Evolutionary conservation across 495 filamentous ascomycete species (phyloP).

Genomic region (Podospora sp.): DNA sequence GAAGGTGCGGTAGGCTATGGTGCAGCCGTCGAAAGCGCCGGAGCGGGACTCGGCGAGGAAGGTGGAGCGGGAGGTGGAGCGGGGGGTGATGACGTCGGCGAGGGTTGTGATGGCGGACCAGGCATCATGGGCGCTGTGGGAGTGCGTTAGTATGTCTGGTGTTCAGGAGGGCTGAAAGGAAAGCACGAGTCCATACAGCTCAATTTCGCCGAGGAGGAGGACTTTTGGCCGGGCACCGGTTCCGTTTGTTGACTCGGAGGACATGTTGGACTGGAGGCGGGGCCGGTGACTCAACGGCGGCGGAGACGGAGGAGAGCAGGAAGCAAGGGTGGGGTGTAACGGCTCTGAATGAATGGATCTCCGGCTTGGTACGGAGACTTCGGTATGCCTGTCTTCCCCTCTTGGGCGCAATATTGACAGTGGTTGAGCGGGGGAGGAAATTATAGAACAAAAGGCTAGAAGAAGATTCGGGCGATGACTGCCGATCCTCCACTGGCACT

Average conservation of each 20-base stretch:
- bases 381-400: background rate
- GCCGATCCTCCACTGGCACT: background rate
- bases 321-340: background rate
- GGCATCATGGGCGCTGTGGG: conserved; percentile 33
- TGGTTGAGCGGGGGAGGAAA: background rate
- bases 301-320: background rate
- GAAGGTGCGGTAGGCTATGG: conserved; percentile 79
- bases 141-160: background rate
- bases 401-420: background rate
- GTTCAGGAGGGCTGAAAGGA: background rate
- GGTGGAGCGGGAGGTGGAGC: conserved; percentile 34
- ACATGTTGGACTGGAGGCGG: background rate
- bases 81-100: conserved; percentile 35
- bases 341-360: background rate
- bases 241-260: background rate
- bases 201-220: conserved; percentile 38
- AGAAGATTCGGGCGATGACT: background rate
- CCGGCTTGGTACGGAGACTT: background rate
- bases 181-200: conserved; percentile 30
- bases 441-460: background rate
- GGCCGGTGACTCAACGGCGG: too few relatives aligned
- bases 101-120: conserved; percentile 32
- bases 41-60: conserved; percentile 75
- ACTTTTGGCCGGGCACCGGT: conserved; percentile 29
- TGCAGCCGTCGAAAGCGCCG: conserved; percentile 67